Evolutionary conservation across 495 filamentous ascomycete genomes (phyloP).

Genomic region (Penicillium cosmopolitanum): DNA sequence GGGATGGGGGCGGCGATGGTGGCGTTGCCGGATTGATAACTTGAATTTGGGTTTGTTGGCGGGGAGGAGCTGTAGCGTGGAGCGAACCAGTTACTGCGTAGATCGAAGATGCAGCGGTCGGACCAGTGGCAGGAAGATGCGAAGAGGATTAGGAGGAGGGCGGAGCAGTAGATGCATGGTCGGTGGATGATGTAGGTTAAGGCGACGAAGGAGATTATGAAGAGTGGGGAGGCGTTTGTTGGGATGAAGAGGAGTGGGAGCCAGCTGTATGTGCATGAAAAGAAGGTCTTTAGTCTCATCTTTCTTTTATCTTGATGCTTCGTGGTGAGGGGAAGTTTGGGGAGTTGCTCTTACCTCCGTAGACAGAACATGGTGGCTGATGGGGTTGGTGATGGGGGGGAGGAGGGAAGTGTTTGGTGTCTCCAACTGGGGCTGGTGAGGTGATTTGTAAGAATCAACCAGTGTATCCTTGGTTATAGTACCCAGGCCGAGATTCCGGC

Average conservation of each 20-base stretch:
- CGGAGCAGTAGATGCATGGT: constrained; percentile 89
- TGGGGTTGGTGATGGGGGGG: background rate
- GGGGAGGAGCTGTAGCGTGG: constrained; percentile 53
- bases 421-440: constrained; percentile 8
- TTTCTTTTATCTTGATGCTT: too few species aligned
- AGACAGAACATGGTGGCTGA: constrained; percentile 74
- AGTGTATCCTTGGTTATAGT: background rate
- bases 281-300: too few species aligned
- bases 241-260: constrained; percentile 52
- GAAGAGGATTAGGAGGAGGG: constrained; percentile 87
- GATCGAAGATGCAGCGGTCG: constrained; percentile 86
- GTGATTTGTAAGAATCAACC: background rate
- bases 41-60: constrained; percentile 21
- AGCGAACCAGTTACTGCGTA: constrained; percentile 81
- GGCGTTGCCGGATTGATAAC: constrained; percentile 22
- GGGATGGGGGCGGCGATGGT: constrained; percentile 24
- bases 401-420: background rate
- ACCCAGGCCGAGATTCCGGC: background rate
- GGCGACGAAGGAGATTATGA: constrained; percentile 88
- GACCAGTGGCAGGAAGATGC: constrained; percentile 89
- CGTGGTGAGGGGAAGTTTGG: too few species aligned
- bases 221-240: constrained; percentile 78
- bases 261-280: constrained; percentile 28
- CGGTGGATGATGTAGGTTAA: constrained; percentile 89
- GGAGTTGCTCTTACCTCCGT: constrained; percentile 60